Base-by-base conservation (phyloP, 257 asterid genomes). In the Solanum chiquidenum region DNA sequence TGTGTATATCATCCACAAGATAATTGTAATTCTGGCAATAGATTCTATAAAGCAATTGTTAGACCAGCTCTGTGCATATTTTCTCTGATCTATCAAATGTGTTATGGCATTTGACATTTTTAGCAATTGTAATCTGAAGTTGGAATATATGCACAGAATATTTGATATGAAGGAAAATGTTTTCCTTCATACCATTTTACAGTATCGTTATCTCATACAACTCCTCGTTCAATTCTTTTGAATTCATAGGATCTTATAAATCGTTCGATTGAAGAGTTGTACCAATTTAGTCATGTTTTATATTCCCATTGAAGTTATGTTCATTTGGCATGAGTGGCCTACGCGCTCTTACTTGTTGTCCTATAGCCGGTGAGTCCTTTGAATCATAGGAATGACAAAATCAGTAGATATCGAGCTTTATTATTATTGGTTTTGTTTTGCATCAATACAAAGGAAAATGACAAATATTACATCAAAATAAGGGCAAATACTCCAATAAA, bases 1-100 rank as follows among this genome's bases (percentile, higher is more conserved):
- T 89, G 72, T 85, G 84, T 3, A 87, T 69, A 86, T 86, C 5
- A 82, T 49, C 69, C 86, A 82, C 69, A 82, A 49, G 86, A 20
- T 49, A 31, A 10, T 20, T 31, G 69, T 31, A 40, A 1, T 31
- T 20, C 29, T 82, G 69, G 69, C 40, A 82, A 49, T 49, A 29
- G 86, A 29, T 82, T 18, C 1, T 82, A 69, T 49, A 49, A 49
- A 52, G 5, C 44, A 79, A 27, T 44, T 44, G 85, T 49, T 44
- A 27, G 27, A 79, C 13, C 40, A 79, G 37, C n/a, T 25, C 13
- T 79, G 38, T 44, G 6, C 6, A 79, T 79, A 46, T 44, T 27
- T 27, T 79, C 85, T 79, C 40, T 27, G 85, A 44, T 25, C 66
- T 44, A 46, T 79, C 85, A 79, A 33, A 9, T 79, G 9, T 79